Evolutionary conservation across 2,329 filamentous ascomycete species (phyloP).

Genomic region (Phialophora verrucosa): DNA sequence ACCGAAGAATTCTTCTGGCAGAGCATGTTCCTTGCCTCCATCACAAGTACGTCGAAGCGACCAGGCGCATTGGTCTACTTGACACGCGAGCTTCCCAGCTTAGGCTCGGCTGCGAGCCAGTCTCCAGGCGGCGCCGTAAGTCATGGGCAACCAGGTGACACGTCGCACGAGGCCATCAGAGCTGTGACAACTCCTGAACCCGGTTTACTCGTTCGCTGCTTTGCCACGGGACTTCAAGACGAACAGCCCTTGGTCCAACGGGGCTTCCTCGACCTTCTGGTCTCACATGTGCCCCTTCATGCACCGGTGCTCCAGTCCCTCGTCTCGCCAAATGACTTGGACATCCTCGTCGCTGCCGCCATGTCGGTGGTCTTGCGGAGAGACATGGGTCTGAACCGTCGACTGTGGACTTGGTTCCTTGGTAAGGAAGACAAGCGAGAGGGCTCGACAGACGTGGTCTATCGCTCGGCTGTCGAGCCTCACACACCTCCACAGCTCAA

Average conservation of each 20-base stretch:
- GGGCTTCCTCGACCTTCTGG: constrained; percentile 89
- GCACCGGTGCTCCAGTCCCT: constrained; percentile 78
- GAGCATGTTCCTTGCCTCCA: constrained; percentile 90
- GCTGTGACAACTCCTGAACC: constrained; percentile 88
- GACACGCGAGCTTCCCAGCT: constrained; percentile 74
- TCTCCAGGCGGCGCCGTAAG: constrained; percentile 36
- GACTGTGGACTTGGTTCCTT: constrained; percentile 95
- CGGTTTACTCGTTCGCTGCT: constrained; percentile 85
- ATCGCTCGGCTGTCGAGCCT: constrained; percentile 8
- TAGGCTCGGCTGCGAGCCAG: constrained; percentile 54
- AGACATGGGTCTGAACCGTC: constrained; percentile 95
- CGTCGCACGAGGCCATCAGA: constrained; percentile 60
- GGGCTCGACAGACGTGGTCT: constrained; percentile 25
- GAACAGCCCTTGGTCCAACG: constrained; percentile 90
- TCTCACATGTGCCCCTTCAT: constrained; percentile 85
- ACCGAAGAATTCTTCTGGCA: constrained; percentile 96
- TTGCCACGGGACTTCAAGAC: constrained; percentile 86
- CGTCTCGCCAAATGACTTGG: constrained; percentile 75
- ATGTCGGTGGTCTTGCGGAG: constrained; percentile 84
- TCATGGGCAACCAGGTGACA: constrained; percentile 46
- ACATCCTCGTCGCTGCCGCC: constrained; percentile 80
- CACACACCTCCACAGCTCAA: constrained; percentile 5
- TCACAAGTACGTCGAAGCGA: constrained; percentile 84
- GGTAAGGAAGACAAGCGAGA: constrained; percentile 66
- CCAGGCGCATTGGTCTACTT: constrained; percentile 89